phyloP scores from a whole-genome alignment of 2,329 filamentous ascomycete species.

The Apiospora aurea region DNA sequence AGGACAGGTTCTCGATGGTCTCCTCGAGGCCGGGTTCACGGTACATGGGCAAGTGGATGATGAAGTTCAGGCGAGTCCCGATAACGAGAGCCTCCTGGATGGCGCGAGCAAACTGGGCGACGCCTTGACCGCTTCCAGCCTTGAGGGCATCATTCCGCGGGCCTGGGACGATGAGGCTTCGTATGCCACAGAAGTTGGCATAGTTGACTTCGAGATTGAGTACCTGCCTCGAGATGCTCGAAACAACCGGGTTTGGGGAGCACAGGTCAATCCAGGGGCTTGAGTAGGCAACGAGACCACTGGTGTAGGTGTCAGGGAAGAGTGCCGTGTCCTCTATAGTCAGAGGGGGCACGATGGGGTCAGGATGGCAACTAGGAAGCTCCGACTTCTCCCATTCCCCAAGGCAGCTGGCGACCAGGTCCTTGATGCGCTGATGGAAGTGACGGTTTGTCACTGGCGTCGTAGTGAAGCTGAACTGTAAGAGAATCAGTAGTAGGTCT shows the following conservation, averaged over 20 bases:
- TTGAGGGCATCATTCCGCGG: constrained; percentile 70
- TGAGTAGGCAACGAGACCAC: constrained; percentile 78
- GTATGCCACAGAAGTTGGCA: constrained; percentile 91
- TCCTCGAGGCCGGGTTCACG: constrained; percentile 70
- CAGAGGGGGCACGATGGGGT: constrained; percentile 71
- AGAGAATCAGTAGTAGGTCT: constrained; percentile 20
- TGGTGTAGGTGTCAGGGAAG: constrained; percentile 71
- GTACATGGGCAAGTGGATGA: constrained; percentile 85
- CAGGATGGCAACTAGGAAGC: constrained; percentile 55
- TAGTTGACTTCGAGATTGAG: constrained; percentile 92
- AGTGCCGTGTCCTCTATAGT: constrained; percentile 81
- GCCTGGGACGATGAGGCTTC: constrained; percentile 82
- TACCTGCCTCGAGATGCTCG: constrained; percentile 87
- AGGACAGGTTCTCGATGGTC: constrained; percentile 58
- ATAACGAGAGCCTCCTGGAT: constrained; percentile 80
- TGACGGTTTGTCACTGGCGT: constrained; percentile 77
- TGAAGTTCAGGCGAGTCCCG: constrained; percentile 78
- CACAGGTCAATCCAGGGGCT: constrained; percentile 93
- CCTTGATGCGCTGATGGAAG: constrained; percentile 74
- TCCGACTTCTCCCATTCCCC: constrained; percentile 53
- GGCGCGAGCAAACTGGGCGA: constrained; percentile 81
- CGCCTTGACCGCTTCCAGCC: constrained; percentile 55
- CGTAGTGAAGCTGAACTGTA: constrained; percentile 79
- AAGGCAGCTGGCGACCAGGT: constrained; percentile 64
- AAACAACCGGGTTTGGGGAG: constrained; percentile 81